Conservation (phyloP, 31 red algal genomes). For the Endocladia muricata region DNA sequence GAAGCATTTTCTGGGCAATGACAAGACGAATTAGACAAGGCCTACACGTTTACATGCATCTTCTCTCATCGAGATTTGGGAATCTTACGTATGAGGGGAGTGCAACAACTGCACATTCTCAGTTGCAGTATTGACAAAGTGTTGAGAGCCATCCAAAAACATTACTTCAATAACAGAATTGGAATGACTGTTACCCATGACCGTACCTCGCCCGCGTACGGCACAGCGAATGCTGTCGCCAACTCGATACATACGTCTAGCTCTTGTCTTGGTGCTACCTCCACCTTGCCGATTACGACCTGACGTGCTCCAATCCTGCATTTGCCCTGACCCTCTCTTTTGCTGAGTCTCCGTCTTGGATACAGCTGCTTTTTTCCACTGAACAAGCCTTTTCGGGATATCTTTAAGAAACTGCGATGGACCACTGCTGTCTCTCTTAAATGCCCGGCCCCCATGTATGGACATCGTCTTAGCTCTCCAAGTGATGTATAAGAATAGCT, state of each 20-base stretch:
- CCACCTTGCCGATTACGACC: background rate
- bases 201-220: slow-evolving; percentile 1
- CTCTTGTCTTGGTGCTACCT: background rate
- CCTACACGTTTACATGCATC: no score
- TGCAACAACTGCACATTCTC: slow-evolving; percentile 1
- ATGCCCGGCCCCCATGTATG: slow-evolving; percentile 1
- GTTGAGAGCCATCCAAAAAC: background rate
- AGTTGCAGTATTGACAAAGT: background rate
- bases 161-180: slow-evolving; percentile 6
- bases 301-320: background rate
- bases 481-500: slow-evolving; percentile 35
- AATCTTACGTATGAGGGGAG: background rate
- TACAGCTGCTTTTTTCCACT: background rate
- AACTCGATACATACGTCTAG: no score
- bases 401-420: slow-evolving; percentile 33
- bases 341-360: background rate
- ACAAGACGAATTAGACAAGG: no score
- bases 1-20: no score
- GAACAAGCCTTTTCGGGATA: slow-evolving; percentile 1
- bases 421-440: background rate
- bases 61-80: no score
- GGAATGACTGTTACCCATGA: background rate
- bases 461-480: slow-evolving; percentile 23
- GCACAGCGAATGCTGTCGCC: background rate
- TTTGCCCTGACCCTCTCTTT: no score